Conservation (phyloP, 2,329 filamentous ascomycete genomes). For the Tolypocladium pustulatum region DNA sequence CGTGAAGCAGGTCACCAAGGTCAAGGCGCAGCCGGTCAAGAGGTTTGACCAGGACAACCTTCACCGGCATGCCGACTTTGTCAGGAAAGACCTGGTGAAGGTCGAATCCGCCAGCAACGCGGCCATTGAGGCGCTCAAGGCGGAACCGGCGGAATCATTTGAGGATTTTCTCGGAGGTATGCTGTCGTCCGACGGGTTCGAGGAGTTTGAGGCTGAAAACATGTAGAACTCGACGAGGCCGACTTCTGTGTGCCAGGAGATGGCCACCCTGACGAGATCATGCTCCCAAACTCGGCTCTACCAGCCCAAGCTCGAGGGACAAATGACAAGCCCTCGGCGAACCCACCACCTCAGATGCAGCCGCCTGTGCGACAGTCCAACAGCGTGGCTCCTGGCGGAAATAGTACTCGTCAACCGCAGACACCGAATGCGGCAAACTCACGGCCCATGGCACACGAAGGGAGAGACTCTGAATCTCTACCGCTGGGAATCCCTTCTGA, state of each 20-base stretch:
- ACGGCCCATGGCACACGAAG: slow-evolving; percentile 10
- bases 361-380: slow-evolving; percentile 8
- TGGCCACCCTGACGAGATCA: slow-evolving; percentile 68
- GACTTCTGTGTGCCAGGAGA: slow-evolving; percentile 63
- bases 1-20: slow-evolving; percentile 75
- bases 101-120: slow-evolving; percentile 6
- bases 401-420: slow-evolving; percentile 15
- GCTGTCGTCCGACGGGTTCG: slow-evolving; percentile 25
- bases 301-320: slow-evolving; percentile 8
- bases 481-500: slow-evolving; percentile 21
- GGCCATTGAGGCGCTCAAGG: slow-evolving; percentile 12
- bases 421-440: slow-evolving; percentile 19
- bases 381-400: slow-evolving; percentile 9
- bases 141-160: slow-evolving; percentile 33
- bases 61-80: slow-evolving; percentile 70
- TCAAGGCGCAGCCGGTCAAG: slow-evolving; percentile 63
- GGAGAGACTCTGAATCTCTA: slow-evolving; percentile 10
- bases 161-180: slow-evolving; percentile 40
- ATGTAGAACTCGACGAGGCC: slow-evolving; percentile 61
- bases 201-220: slow-evolving; percentile 25
- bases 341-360: slow-evolving; percentile 11
- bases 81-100: slow-evolving; percentile 42
- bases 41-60: slow-evolving; percentile 73
- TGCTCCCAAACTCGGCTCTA: slow-evolving; percentile 29
- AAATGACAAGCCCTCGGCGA: not conserved